Conservation (phyloP, 2,329 filamentous ascomycete genomes). For the Trematosphaeria pertusa region DNA sequence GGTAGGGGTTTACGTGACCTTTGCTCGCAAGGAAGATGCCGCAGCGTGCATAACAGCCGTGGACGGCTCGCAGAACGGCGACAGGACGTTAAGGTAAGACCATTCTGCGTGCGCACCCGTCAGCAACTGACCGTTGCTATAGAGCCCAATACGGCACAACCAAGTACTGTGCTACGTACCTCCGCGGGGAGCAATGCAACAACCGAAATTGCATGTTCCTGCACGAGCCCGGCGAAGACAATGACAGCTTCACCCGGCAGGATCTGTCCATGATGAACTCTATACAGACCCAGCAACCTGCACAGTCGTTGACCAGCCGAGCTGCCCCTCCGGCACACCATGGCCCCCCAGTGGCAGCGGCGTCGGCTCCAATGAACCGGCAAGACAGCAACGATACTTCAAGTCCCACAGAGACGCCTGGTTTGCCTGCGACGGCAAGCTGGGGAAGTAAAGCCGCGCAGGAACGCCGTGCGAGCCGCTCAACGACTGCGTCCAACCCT, state of each 20-base stretch:
- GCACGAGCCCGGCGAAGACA: constrained; percentile 97
- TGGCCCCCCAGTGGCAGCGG: constrained; percentile 59
- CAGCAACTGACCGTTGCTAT: constrained; percentile 24
- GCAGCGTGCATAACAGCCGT: constrained; percentile 89
- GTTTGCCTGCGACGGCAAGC: constrained; percentile 90
- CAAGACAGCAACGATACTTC: constrained; percentile 81
- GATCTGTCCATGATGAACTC: constrained; percentile 95
- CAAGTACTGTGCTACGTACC: constrained; percentile 97
- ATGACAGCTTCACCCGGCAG: constrained; percentile 93
- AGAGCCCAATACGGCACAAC: constrained; percentile 85
- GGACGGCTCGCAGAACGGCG: constrained; percentile 90
- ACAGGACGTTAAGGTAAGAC: constrained; percentile 77
- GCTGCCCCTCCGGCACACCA: constrained; percentile 60
- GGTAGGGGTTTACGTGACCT: constrained; percentile 98
- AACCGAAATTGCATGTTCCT: constrained; percentile 98
- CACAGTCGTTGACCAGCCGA: constrained; percentile 61
- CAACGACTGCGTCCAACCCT: constrained; percentile 79
- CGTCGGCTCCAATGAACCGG: constrained; percentile 68
- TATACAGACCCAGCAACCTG: constrained; percentile 77
- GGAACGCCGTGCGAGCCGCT: constrained; percentile 77
- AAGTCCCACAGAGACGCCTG: constrained; percentile 73
- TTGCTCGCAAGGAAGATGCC: constrained; percentile 89
- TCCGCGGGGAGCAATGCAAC: constrained; percentile 91
- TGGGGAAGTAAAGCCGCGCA: constrained; percentile 80
- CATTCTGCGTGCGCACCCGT: background rate